Conservation (phyloP, 768 basidiomycete species). For the Psilocybe subaeruginosa region DNA sequence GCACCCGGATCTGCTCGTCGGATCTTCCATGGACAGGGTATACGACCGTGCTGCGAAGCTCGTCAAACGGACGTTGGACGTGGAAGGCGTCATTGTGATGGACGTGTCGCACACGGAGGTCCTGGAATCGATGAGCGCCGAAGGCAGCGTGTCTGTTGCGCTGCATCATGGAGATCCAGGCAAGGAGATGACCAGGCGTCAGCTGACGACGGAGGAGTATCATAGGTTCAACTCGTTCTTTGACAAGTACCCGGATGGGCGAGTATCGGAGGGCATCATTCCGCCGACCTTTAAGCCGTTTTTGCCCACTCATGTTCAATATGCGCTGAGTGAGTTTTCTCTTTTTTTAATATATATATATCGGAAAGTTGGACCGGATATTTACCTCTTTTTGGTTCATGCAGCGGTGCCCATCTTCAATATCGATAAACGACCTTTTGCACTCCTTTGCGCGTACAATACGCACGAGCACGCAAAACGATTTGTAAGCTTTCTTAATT, state of each 20-base stretch:
- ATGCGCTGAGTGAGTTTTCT: slow-evolving; percentile 74
- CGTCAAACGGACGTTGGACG: slow-evolving; percentile 87
- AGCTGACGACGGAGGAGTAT: slow-evolving; percentile 73
- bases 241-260: slow-evolving; percentile 78
- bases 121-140: slow-evolving; percentile 65
- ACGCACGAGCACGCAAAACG: slow-evolving; percentile 78
- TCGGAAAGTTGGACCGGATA: too few species aligned
- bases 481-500: slow-evolving; percentile 54
- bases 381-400: slow-evolving; percentile 5
- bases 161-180: slow-evolving; percentile 71
- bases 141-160: slow-evolving; percentile 67
- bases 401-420: slow-evolving; percentile 91
- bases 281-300: slow-evolving; percentile 84
- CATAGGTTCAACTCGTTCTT: slow-evolving; percentile 78
- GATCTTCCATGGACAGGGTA: slow-evolving; percentile 78
- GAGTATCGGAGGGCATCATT: slow-evolving; percentile 85
- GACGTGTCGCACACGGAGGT: slow-evolving; percentile 93
- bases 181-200: slow-evolving; percentile 51
- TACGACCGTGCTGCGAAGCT: slow-evolving; percentile 91
- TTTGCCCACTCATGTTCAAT: slow-evolving; percentile 81
- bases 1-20: slow-evolving; percentile 36
- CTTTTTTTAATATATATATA: background rate
- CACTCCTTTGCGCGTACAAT: slow-evolving; percentile 90
- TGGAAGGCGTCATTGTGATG: slow-evolving; percentile 91
- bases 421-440: slow-evolving; percentile 90